phyloP scores from a whole-genome alignment of 371 early-diverging fungal genomes.

The Mucor sp. region DNA sequence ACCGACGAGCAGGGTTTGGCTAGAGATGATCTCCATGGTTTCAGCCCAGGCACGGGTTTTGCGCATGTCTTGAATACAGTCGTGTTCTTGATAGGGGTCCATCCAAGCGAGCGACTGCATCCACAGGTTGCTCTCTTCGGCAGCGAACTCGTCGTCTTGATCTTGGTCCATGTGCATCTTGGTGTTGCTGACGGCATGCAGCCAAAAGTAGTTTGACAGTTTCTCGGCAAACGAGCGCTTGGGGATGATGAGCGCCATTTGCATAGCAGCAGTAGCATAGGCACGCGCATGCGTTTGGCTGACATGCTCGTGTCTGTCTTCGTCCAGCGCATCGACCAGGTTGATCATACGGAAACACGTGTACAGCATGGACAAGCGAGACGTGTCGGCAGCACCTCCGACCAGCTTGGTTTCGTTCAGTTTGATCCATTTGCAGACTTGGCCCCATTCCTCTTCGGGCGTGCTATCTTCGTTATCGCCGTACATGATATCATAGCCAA shows the following conservation, averaged over 20 bases:
- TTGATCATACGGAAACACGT: slow-evolving; percentile 35
- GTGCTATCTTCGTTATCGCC: slow-evolving; percentile 11
- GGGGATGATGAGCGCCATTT: slow-evolving; percentile 37
- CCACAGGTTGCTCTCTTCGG: slow-evolving; percentile 17
- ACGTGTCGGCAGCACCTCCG: slow-evolving; percentile 37
- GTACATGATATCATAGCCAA: slow-evolving; percentile 45
- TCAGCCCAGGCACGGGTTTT: slow-evolving; percentile 39
- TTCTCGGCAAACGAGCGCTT: slow-evolving; percentile 19
- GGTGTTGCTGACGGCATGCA: slow-evolving; percentile 20
- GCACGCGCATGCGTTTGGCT: slow-evolving; percentile 30
- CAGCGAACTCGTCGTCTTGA: slow-evolving; percentile 7
- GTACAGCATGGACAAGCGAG: slow-evolving; percentile 31
- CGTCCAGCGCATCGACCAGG: slow-evolving; percentile 30
- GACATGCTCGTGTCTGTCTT: slow-evolving; percentile 29
- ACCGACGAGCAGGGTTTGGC: slow-evolving; percentile 23
- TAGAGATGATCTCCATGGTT: slow-evolving; percentile 35
- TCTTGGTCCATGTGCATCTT: background rate
- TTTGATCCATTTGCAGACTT: slow-evolving; percentile 45
- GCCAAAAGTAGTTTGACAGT: slow-evolving; percentile 37
- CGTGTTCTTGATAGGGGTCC: slow-evolving; percentile 25
- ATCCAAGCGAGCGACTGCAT: slow-evolving; percentile 31
- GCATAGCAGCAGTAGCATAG: slow-evolving; percentile 45
- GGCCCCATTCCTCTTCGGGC: slow-evolving; percentile 41
- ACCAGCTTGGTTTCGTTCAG: slow-evolving; percentile 47
- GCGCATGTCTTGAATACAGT: slow-evolving; percentile 26